Base-by-base conservation (phyloP, 768 basidiomycete genomes). In the Hericium rajendrae region DNA sequence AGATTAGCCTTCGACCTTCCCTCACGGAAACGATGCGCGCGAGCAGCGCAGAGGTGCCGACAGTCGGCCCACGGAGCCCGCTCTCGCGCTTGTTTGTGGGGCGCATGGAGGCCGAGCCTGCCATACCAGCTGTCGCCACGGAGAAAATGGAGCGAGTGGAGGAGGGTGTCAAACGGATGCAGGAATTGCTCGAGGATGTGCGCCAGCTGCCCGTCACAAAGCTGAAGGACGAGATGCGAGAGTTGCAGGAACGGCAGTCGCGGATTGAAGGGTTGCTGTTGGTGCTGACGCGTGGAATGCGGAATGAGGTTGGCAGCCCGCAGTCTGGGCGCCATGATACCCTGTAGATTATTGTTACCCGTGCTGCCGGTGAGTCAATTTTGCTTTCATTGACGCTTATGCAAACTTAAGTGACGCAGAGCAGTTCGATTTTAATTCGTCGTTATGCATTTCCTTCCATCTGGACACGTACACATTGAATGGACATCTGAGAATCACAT, bases 171-270 rank as follows among this genome's bases (percentile, higher is more conserved):
- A 79, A 72, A 61, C 75, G 76, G 57, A 67, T 91, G 41, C 86
- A 91, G 68, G 68, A 71, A 22, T 64, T 88, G 57, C 64, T 90
- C 57, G 85, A 88, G 49, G 81, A 83, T 52, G 76, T 86, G 48
- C 76, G 76, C 32, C 76, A 79, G 46, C 61, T 88, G 60, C 88
- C 89, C 6, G 79, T 89, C 18, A 76, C 79, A 38, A 77, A 71
- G 60, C 71, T 93, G 39, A 85, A 81, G 69, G 85, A 86, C 2
- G 88, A 92, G 68, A 86, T 93, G 80, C 88, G 83, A 67, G 90
- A 91, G 66, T 69, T 91, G 28, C 86, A 88, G 68, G 70, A 88
- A 57, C 84, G 86, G 49, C 88, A 91, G 71, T 82, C 83, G 16
- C 79, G 88, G 39, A 91, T 91, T 60, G 88, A 91, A 69, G 79